Base-by-base conservation (phyloP, 2,329 filamentous ascomycete species). In the Lecanicillium sp. region DNA sequence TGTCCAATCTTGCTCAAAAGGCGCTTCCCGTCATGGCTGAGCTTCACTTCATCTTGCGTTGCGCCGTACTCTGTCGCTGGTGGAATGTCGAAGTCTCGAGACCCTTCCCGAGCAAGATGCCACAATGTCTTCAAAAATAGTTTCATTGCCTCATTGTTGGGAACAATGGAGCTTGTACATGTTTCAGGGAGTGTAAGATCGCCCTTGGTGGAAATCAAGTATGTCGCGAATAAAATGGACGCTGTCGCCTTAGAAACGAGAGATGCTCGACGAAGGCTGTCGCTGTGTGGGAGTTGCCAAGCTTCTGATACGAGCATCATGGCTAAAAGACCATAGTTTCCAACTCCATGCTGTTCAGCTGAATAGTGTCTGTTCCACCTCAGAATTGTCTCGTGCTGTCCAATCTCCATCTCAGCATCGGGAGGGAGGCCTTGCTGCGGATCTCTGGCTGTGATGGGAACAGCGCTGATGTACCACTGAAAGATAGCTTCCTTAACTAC, bases 261-360 rank as follows among this genome's bases (percentile, higher is more conserved):
- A 40, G 22, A 20, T 27, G 8, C 25, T 6, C 15, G 10, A 5
- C 27, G 22, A n/a, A 29, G 17, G 32, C 19, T 35, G 22, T 19
- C 19, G 15, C 15, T 35, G 25, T 27, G 14, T 17, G 33, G 33
- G 17, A 14, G 33, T 15, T 4, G 17, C 33, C 33, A 35, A 13
- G 33, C 28, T 22, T 48, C 46, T 5, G 44, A 25, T 17, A 44
- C 47, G 35, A 46, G 39, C 11, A 56, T 41, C 40, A 54, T 53
- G n/a, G 49, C 43, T 31, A 55, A 40, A 13, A 54, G 44, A 6
- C 51, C 53, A 17, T 53, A 27, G 22, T 50, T 55, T 17, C 44
- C 47, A 11, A 49, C 20, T 9, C 36, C 32, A 20, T 48, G 42
- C 20, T 44, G 33, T 13, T 44, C 35, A 4, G 40, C 36, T 12